Evolutionary conservation across 805 yeast species (phyloP), one percentile per base, ranked within the genome.

Genomic region (Wickerhamomyces silvicola): DNA sequence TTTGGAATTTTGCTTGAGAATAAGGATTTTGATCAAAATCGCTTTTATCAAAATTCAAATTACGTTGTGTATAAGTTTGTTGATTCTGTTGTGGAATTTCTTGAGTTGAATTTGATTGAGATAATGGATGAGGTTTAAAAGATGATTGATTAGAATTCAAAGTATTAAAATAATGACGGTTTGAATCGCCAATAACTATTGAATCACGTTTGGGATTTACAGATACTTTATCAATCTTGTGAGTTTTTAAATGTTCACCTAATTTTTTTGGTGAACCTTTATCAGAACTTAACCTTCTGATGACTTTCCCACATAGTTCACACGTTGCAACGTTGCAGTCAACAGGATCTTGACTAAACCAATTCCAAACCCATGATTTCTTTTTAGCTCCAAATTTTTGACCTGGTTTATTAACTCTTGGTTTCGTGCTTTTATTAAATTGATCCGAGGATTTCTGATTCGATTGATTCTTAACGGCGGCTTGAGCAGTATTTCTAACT

Each of bases 341-440:
- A 13, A 40, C 40, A 12, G 49, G 46, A 45, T 72, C 77, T 43
- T 74, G 79, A 10, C 60, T 60, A 44, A 73, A 74, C 79, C 80
- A 74, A 14, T 65, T 53, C 80, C 80, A 74, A 10, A 73, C 78
- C 79, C 79, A 74, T 20, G 75, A 70, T 42, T 65, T 68, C 61
- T 73, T 73, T 45, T 71, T 72, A 12, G 80, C 80, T 12, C 80
- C 80, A 38, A 70, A 71, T 42, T 64, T 68, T 41, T 68, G 75
- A 7, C 77, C 77, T 2, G 76, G 76, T 32, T 70, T 58, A 45
- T 69, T 70, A 14, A 50, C 42, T 25, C 61, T 43, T 35, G 54
- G 50, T 32, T 46, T 50, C 4, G 43, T 10, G 6, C 32, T 25
- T 27, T 41, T 48, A 13, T 23, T 7, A 28, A 19, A 9, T 26